Evolutionary conservation across 805 yeast species (phyloP).

Genomic region (Yamadazyma akitaensis): DNA sequence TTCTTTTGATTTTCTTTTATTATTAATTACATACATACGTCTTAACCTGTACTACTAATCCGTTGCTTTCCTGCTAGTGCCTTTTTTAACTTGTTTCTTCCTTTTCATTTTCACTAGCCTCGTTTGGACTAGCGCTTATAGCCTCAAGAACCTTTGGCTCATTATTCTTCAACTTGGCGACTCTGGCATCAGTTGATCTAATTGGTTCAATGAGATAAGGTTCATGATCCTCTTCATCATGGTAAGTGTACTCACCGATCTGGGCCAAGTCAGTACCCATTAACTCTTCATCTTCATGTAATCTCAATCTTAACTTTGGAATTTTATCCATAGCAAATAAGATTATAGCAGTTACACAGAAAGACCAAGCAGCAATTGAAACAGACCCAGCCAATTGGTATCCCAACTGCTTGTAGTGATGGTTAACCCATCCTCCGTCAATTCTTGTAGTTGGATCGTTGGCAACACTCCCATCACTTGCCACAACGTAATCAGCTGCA

Average conservation of each 20-base stretch:
- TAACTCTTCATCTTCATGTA: slow-evolving; percentile 82
- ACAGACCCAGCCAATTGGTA: slow-evolving; percentile 79
- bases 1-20: too few species aligned
- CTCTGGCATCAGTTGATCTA: slow-evolving; percentile 52
- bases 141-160: slow-evolving; percentile 16
- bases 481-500: slow-evolving; percentile 87
- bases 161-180: slow-evolving; percentile 24
- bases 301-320: slow-evolving; percentile 76
- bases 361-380: slow-evolving; percentile 74
- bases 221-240: slow-evolving; percentile 33
- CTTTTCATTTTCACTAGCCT: slow-evolving; percentile 15
- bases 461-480: slow-evolving; percentile 63
- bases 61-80: too few species aligned
- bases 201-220: slow-evolving; percentile 74
- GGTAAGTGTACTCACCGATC: slow-evolving; percentile 84
- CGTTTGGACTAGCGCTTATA: not conserved
- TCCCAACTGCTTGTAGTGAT: slow-evolving; percentile 78
- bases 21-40: too few species aligned
- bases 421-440: slow-evolving; percentile 86
- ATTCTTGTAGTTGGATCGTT: slow-evolving; percentile 34
- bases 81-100: not conserved
- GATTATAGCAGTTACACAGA: slow-evolving; percentile 66
- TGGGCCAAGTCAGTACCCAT: slow-evolving; percentile 85
- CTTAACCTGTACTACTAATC: too few species aligned
- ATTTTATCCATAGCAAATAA: slow-evolving; percentile 65